Evolutionary conservation across 495 filamentous ascomycete species (phyloP), one percentile per base, ranked within the genome.

Genomic region (Penicillium verhagenii): DNA sequence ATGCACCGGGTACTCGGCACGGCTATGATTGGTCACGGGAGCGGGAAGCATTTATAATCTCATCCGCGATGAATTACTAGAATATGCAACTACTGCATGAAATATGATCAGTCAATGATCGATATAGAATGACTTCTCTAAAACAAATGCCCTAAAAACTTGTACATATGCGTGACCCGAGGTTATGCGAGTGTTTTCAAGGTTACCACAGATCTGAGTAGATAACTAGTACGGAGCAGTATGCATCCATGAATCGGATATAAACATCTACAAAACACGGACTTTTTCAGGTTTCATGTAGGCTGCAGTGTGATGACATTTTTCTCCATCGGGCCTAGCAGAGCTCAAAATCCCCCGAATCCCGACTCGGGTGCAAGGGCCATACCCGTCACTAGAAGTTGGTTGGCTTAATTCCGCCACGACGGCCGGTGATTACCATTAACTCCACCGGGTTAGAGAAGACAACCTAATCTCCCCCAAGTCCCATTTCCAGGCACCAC

Each of bases 1-100:
- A 35, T 44, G 45, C 55, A 25, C 37, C 55, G 55, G 55, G 16
- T 53, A 58, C 35, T 53, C 55, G 55, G 55, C 55, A 58, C 43
- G 16, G 3, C 44, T 19, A 7, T 54, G 43, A 40, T 54, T 47
- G 52, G 44, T 40, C 13, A n/a, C n/a, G 0, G 21, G 3, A 26
- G 1, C 8, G 20, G 39, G n/a, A n/a, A n/a, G n/a, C n/a, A n/a
- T n/a, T n/a, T n/a, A n/a, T n/a, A n/a, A n/a, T n/a, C n/a, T n/a
- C n/a, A n/a, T n/a, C n/a, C n/a, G n/a, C n/a, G n/a, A n/a, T n/a
- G n/a, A n/a, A n/a, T n/a, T n/a, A n/a, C n/a, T n/a, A n/a, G n/a
- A n/a, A n/a, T n/a, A 8, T 31, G 8, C 28, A 8, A 11, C 28
- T 31, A 11, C 28, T 10, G 6, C 13, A 31, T 0, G 13, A 31